phyloP scores from a whole-genome alignment of 148 eudicot species.

The Camellia sinensis region DNA sequence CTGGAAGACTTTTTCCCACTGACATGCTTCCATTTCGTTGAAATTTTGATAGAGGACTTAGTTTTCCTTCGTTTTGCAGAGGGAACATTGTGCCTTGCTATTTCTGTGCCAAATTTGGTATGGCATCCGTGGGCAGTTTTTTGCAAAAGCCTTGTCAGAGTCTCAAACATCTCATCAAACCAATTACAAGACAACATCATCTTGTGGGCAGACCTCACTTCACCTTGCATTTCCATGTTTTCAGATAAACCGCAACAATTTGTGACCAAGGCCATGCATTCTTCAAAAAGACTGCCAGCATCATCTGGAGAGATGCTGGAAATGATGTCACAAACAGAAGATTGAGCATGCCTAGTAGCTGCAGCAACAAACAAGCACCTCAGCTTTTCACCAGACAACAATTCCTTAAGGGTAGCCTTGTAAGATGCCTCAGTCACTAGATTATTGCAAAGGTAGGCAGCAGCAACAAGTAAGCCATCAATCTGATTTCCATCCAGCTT shows the following conservation, averaged over 20 bases:
- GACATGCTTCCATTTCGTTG: constrained; percentile 33
- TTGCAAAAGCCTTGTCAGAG: constrained; percentile 43
- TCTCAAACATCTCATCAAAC: constrained; percentile 68
- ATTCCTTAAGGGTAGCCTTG: constrained; percentile 41
- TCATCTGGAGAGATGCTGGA: constrained; percentile 47
- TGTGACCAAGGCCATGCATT: constrained; percentile 60
- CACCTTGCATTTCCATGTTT: constrained; percentile 55
- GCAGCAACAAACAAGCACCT: constrained; percentile 60
- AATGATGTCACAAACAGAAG: constrained; percentile 65
- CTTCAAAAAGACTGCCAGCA: constrained; percentile 48
- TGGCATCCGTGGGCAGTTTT: constrained; percentile 52
- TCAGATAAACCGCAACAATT: constrained; percentile 51
- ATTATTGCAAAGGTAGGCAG: constrained; percentile 55
- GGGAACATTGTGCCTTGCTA: constrained; percentile 33
- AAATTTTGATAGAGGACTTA: constrained; percentile 27
- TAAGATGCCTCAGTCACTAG: constrained; percentile 47
- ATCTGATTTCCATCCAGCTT: constrained; percentile 38
- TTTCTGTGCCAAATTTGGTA: constrained; percentile 43
- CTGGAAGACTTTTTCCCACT: constrained; percentile 33
- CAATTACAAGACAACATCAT: constrained; percentile 67
- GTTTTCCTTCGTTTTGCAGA: constrained; percentile 50
- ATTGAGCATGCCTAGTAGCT: constrained; percentile 42
- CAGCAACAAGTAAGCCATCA: constrained; percentile 65
- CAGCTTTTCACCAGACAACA: constrained; percentile 60
- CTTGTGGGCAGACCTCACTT: constrained; percentile 81